Evolutionary conservation across 1,139 yeast genomes (phyloP).

Genomic region (Zygosaccharomyces sapae): DNA sequence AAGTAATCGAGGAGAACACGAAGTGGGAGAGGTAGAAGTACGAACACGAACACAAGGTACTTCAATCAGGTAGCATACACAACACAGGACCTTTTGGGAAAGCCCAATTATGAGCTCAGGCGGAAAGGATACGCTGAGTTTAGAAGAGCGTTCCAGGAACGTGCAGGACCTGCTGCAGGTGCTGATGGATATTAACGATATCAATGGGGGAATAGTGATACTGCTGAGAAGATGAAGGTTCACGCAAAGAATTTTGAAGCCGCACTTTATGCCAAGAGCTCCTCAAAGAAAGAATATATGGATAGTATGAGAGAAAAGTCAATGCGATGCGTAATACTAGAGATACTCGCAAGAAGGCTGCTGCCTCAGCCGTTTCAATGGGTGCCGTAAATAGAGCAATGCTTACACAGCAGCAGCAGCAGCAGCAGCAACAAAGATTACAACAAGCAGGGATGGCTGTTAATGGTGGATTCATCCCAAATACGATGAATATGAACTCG

Average conservation of each 20-base stretch:
- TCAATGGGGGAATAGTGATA: constrained; percentile 35
- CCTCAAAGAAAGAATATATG: constrained; percentile 35
- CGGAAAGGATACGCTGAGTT: constrained; percentile 31
- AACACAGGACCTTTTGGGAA: background rate
- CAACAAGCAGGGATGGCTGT: constrained; percentile 17
- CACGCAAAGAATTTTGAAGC: constrained; percentile 38
- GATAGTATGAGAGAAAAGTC: constrained; percentile 37
- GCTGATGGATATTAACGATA: constrained; percentile 35
- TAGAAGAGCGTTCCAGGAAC: constrained; percentile 35
- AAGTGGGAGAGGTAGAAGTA: too few relatives aligned
- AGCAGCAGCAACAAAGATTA: constrained; percentile 13
- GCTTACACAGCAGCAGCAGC: constrained; percentile 16
- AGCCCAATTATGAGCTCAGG: constrained; percentile 20
- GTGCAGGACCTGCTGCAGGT: constrained; percentile 35
- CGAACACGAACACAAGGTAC: too few relatives aligned
- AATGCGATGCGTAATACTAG: constrained; percentile 35
- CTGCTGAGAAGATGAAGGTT: constrained; percentile 36
- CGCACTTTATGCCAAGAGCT: constrained; percentile 35
- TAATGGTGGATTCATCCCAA: constrained; percentile 16
- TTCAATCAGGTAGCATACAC: too few relatives aligned
- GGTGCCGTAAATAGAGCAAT: constrained; percentile 11
- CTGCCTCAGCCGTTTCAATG: constrained; percentile 21
- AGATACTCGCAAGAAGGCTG: constrained; percentile 30
- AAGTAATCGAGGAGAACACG: too few relatives aligned
- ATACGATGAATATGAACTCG: constrained; percentile 31